Base-by-base conservation (phyloP, 23 red algal genomes). In the Gracilaria gracilis region DNA sequence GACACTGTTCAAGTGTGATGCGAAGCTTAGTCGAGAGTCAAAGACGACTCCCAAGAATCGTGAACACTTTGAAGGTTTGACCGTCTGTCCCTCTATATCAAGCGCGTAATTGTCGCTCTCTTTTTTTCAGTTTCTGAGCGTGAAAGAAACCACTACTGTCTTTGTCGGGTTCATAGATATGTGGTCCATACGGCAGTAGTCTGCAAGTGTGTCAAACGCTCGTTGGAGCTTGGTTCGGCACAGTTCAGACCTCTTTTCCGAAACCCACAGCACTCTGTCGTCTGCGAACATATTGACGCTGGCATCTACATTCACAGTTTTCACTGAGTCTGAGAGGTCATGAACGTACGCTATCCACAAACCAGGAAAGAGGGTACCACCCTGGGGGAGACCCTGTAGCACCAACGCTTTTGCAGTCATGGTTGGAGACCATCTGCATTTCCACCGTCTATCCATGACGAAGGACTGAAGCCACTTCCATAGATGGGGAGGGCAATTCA, bases 161-260 rank as follows among this genome's bases (percentile, higher is more conserved):
- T 66, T 66, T 66, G 61, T 66, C 29, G 61, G 61, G 29, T 66
- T 66, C 61, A 66, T 66, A 21, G 61, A 9, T 7, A 66, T 66
- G 61, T 66, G 7, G 29, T 66, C 24, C 21, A 7, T 21, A 9
- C 29, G 11, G 24, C 61, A 66, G 61, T 66, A 15, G 7, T 9
- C 21, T 21, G 61, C 61, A 8, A 66, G 9, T 15, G 61, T 21
- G 24, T 66, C 29, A 33, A 66, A 15, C 9, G 61, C 61, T 9
- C 7, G 7, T 33, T 66, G 61, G 9, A 9, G 11, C 21, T 66
- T 66, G 9, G 9, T 15, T 21, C 24, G 61, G 21, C 61, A 66
- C 21, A 15, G 61, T 8, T 66, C n/a, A 33, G 61, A 9, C 9
- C 11, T 66, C 24, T 66, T 9, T 9, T 24, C 11, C 7, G 61